phyloP scores from a whole-genome alignment of 1,284 basidiomycete genomes.

The Anthracocystis walkeri region DNA sequence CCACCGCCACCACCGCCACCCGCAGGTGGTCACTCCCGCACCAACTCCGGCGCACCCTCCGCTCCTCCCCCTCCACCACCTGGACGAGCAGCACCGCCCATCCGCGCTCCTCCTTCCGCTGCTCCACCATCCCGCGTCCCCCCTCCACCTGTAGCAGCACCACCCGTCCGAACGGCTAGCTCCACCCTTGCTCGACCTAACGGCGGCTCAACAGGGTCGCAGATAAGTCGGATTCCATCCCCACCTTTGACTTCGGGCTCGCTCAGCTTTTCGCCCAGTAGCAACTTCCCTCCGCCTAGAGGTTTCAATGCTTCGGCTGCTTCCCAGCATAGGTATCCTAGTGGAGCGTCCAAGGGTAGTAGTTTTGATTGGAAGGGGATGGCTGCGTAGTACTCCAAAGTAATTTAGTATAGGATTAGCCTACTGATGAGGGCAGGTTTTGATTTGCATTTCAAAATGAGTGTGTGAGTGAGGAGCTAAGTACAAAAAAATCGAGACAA shows the following conservation, averaged over 20 bases:
- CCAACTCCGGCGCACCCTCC: slow-evolving; percentile 13
- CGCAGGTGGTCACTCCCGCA: slow-evolving; percentile 39
- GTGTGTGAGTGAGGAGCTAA: slow-evolving; percentile 4
- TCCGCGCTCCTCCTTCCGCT: slow-evolving; percentile 77
- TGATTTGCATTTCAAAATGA: slow-evolving; percentile 1
- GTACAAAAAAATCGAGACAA: slow-evolving; percentile 2
- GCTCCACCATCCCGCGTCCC: slow-evolving; percentile 75
- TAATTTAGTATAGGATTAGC: no score
- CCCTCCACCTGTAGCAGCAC: slow-evolving; percentile 73
- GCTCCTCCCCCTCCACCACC: slow-evolving; percentile 76
- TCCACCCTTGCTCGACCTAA: slow-evolving; percentile 36
- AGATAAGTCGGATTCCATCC: slow-evolving; percentile 31
- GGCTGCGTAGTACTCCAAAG: background rate
- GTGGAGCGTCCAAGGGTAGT: slow-evolving; percentile 38
- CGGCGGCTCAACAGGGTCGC: slow-evolving; percentile 8
- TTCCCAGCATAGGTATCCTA: slow-evolving; percentile 42
- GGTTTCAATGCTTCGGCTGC: slow-evolving; percentile 43
- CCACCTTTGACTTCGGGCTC: slow-evolving; percentile 42
- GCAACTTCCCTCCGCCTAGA: slow-evolving; percentile 44
- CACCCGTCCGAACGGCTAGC: slow-evolving; percentile 55
- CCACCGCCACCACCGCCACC: slow-evolving; percentile 76
- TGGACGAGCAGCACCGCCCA: slow-evolving; percentile 79
- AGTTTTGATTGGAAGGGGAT: slow-evolving; percentile 41
- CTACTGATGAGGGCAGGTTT: background rate
- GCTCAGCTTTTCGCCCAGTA: slow-evolving; percentile 36